Evolutionary conservation across 192 early-diverging fungal genomes (phyloP), one percentile per base, ranked within the genome.

Genomic region (Entophlyctis helioformis): DNA sequence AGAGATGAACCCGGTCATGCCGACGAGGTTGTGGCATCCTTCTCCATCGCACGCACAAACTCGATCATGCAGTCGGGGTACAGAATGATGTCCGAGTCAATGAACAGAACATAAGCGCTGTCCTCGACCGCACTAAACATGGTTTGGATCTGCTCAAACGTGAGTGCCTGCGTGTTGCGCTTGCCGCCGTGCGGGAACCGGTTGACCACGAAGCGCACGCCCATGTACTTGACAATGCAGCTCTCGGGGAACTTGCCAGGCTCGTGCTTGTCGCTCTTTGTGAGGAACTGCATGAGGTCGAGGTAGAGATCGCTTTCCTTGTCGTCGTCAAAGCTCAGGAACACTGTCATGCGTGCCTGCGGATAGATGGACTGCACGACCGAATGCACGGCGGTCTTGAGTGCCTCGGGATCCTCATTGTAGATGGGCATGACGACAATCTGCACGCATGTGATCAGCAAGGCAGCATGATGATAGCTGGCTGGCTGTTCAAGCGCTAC

Each of bases 151-250:
- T 50, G 33, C 4, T 60, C 36, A 28, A 51, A 60, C 1, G 69
- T 63, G 22, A 51, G 56, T n/a, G 64, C 56, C 42, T 73, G 71
- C 1, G 72, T 76, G 31, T 57, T 38, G 13, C 71, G 31, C 42
- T 73, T 73, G 31, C 71, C 71, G 20, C 72, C 72, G 51, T 73
- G 71, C 1, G 68, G 68, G 36, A 67, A 71, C 12, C 57, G 40
- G 23, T 49, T 42, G n/a, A 69, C 56, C 1, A 51, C 48, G 26
- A 69, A 45, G 32, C 46, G 39, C 13, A 62, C 63, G 39, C 51
- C 48, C 2, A 48, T 49, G 45, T 50, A 67, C 28, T 35, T 47
- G 40, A 59, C 28, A 37, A 45, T 12, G 34, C 48, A 4, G 37
- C 42, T 24, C 18, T 48, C 20, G 33, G 21, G 16, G 11, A 27